A percentile compares a stretch with the other conserved stretches of the same genome.
Conservation (phyloP, 345 rosid genomes). For the Streptanthus diversifolius region DNA sequence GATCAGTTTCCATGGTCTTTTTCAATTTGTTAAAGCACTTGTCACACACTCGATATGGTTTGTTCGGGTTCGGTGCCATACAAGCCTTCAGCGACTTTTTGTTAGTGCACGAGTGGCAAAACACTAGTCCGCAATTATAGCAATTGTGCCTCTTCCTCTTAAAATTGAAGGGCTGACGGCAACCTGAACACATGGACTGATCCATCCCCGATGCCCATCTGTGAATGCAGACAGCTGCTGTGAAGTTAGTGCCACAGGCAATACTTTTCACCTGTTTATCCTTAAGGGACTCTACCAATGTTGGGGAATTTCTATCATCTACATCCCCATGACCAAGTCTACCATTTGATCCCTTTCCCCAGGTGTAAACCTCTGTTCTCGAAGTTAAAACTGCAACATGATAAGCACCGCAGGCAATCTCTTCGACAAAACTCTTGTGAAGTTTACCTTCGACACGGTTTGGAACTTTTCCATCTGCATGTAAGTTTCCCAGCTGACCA, state of each 20-base stretch:
- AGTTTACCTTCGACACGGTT: conserved; percentile 83
- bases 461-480: conserved; percentile 86
- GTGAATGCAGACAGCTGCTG: conserved; percentile 96
- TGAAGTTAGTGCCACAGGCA: conserved; percentile 87
- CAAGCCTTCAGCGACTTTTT: conserved; percentile 91
- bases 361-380: conserved; percentile 88
- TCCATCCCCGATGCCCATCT: conserved; percentile 95
- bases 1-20: conserved; percentile 65
- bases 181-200: conserved; percentile 98
- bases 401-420: conserved; percentile 94
- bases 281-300: conserved; percentile 76
- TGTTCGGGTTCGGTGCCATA: conserved; percentile 96
- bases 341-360: conserved; percentile 99
- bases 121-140: conserved; percentile 81
- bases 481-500: conserved; percentile 94
- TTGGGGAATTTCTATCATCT: conserved; percentile 78
- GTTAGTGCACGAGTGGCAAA: conserved; percentile 91
- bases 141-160: conserved; percentile 72
- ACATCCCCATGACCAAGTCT: conserved; percentile 92
- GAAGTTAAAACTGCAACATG: conserved; percentile 94
- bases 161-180: conserved; percentile 88
- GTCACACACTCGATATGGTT: conserved; percentile 91
- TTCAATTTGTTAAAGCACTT: conserved; percentile 75
- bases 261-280: conserved; percentile 97
- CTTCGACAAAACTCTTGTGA: conserved; percentile 80